Conservation (phyloP, 257 asterid species). For the Ocimum tenuiflorum region DNA sequence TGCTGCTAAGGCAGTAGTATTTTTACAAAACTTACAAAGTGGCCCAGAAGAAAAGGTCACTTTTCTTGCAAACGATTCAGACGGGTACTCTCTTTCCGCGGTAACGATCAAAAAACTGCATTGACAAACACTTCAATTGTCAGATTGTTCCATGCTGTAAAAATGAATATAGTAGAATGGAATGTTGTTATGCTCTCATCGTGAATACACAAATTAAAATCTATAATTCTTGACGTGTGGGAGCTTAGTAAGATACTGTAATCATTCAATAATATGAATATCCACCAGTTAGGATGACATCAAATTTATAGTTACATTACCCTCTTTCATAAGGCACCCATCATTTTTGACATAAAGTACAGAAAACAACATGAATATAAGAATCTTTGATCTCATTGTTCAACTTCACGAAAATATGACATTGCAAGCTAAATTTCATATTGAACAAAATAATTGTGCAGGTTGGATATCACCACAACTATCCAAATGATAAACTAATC, state of each 20-base stretch:
- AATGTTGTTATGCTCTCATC: not conserved
- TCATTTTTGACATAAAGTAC: not conserved
- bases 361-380: not conserved
- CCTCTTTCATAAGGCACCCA: not conserved
- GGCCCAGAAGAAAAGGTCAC: not conserved
- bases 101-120: constrained; percentile 76
- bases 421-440: not conserved
- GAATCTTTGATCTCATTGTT: not conserved
- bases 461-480: not conserved
- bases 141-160: not conserved
- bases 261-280: not conserved
- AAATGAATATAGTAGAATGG: no score
- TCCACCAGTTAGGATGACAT: not conserved
- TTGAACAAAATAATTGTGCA: no score
- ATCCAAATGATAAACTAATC: constrained; percentile 9
- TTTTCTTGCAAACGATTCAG: constrained; percentile 24
- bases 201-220: not conserved
- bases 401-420: not conserved
- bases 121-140: not conserved
- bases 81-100: constrained; percentile 83
- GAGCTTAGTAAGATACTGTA: not conserved
- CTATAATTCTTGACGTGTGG: not conserved
- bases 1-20: constrained; percentile 8
- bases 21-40: constrained; percentile 30
- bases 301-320: not conserved